Percentiles rank a stretch among this genome's conserved stretches.
phyloP scores from a whole-genome alignment of 306 rosid genomes.

The Casuarina glauca region DNA sequence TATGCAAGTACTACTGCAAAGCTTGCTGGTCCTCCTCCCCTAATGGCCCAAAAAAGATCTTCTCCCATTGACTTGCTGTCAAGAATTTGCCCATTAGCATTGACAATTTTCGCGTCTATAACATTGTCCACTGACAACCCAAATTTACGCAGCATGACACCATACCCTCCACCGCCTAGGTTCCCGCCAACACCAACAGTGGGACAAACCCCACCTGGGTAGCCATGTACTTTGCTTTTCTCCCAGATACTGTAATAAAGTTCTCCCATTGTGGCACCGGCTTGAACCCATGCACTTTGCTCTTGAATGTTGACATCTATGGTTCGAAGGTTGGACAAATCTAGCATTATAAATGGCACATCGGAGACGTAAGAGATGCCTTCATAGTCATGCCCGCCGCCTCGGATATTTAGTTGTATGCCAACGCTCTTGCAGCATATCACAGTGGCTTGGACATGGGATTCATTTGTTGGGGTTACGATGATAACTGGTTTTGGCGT shows the following conservation, averaged over 20 bases:
- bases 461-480: slow-evolving; percentile 46
- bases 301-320: slow-evolving; percentile 44
- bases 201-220: slow-evolving; percentile 70
- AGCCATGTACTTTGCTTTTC: slow-evolving; percentile 59
- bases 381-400: slow-evolving; percentile 91
- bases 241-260: slow-evolving; percentile 63
- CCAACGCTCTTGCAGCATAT: slow-evolving; percentile 49
- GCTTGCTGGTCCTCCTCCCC: slow-evolving; percentile 79
- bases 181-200: slow-evolving; percentile 88
- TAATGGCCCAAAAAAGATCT: slow-evolving; percentile 81
- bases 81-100: slow-evolving; percentile 57
- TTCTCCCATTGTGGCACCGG: slow-evolving; percentile 81
- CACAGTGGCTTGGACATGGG: slow-evolving; percentile 60
- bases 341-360: slow-evolving; percentile 61
- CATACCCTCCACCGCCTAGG: slow-evolving; percentile 81
- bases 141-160: slow-evolving; percentile 60
- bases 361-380: slow-evolving; percentile 68
- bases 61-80: slow-evolving; percentile 66
- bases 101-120: slow-evolving; percentile 64
- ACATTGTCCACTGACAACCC: slow-evolving; percentile 68
- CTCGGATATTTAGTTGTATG: slow-evolving; percentile 58
- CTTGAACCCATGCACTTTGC: slow-evolving; percentile 48
- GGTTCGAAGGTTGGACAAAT: slow-evolving; percentile 62
- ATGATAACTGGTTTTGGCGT: slow-evolving; percentile 66
- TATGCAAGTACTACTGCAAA: slow-evolving; percentile 70